These are phyloP conservation scores for Apophysomyces sp. DNA, from an alignment of 371 early-diverging fungal genomes.

Conservation along the genomic window DNA sequence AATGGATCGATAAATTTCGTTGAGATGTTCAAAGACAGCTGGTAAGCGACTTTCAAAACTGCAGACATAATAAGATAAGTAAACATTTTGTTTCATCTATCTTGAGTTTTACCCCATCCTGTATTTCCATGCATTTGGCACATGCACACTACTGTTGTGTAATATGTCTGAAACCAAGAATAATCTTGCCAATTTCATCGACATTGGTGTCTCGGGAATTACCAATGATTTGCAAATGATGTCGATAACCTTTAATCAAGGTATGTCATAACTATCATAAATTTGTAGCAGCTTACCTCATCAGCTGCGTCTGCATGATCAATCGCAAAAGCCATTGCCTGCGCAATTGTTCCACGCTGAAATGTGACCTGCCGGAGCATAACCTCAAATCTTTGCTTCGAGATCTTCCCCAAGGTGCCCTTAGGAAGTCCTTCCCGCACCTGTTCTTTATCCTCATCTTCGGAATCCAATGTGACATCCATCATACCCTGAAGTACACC, in stretches of 20 bases:
- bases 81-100: background rate
- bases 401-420: conserved; percentile 60
- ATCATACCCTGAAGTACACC: conserved; percentile 22
- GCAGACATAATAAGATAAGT: background rate
- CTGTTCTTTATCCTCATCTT: conserved; percentile 56
- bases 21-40: conserved; percentile 70
- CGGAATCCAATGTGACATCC: conserved; percentile 42
- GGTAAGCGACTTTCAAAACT: conserved; percentile 71
- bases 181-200: conserved; percentile 72
- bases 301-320: conserved; percentile 83
- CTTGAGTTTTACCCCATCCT: conserved; percentile 52
- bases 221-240: conserved; percentile 65
- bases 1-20: conserved; percentile 65
- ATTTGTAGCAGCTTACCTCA: conserved; percentile 46
- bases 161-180: conserved; percentile 86
- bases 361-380: conserved; percentile 58
- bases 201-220: conserved; percentile 57
- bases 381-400: conserved; percentile 55
- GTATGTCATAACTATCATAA: background rate
- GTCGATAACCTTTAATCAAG: conserved; percentile 56
- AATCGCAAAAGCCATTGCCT: conserved; percentile 86
- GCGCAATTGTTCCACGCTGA: conserved; percentile 71
- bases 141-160: conserved; percentile 77
- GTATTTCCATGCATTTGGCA: conserved; percentile 88
- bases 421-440: conserved; percentile 41